A percentile compares a stretch with the other conserved stretches of the same genome.
phyloP scores from a whole-genome alignment of 805 yeast genomes.

The Yarrowia phangngaensis region DNA sequence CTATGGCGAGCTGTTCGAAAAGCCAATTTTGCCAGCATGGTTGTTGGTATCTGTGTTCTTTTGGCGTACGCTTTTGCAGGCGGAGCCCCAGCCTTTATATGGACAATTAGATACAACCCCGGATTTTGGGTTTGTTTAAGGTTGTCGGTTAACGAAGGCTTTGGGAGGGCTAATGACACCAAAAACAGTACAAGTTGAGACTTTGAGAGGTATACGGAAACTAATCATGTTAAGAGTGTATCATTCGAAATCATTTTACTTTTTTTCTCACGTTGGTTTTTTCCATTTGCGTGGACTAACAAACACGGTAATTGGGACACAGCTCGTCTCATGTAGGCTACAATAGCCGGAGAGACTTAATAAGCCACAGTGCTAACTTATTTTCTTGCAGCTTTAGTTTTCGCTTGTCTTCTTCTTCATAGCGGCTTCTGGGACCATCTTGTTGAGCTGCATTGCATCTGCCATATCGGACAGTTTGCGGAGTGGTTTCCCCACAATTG shows the following conservation, averaged over 20 bases:
- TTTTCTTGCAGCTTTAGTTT: not conserved
- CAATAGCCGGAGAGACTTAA: too few relatives aligned
- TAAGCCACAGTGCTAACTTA: not conserved
- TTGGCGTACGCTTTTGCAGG: not conserved
- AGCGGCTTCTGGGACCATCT: too few relatives aligned
- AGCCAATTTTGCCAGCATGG: conserved; percentile 25
- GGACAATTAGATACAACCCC: conserved; percentile 4
- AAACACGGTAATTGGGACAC: too few relatives aligned
- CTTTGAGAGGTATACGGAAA: too few relatives aligned
- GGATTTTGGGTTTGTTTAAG: conserved; percentile 22
- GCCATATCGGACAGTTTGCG: conserved; percentile 17
- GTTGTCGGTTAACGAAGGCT: conserved; percentile 26
- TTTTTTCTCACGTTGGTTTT: too few relatives aligned
- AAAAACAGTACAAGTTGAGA: too few relatives aligned
- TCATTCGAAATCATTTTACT: too few relatives aligned
- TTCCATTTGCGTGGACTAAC: too few relatives aligned
- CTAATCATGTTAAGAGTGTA: too few relatives aligned
- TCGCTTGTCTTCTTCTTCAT: not conserved
- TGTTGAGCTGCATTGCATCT: not conserved
- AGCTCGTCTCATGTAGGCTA: too few relatives aligned
- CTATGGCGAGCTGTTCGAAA: conserved; percentile 25
- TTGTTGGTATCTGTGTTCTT: not conserved
- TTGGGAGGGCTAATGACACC: too few relatives aligned
- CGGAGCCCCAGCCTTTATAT: not conserved
- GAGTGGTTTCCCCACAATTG: conserved; percentile 12